These are phyloP conservation scores for Umbelopsis sp. DNA, from an alignment of 192 early-diverging fungal genomes.

Conservation along the genomic window DNA sequence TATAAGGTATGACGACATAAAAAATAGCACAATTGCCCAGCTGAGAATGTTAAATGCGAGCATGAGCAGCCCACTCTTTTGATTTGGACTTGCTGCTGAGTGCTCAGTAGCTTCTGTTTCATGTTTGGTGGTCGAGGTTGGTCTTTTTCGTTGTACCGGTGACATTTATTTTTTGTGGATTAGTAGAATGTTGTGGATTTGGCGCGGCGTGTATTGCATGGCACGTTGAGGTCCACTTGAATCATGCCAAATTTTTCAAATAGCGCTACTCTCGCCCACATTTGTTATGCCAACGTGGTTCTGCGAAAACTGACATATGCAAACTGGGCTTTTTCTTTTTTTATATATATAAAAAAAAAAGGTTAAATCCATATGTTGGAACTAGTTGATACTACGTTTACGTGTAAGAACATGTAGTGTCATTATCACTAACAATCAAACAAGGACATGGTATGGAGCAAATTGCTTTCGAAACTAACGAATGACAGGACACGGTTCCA, in stretches of 20 bases:
- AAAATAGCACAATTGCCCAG: constrained; percentile 42
- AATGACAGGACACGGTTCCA: background rate
- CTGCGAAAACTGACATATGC: no score
- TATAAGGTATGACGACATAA: constrained; percentile 64
- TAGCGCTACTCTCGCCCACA: no score
- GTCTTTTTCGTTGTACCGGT: background rate
- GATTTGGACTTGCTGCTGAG: background rate
- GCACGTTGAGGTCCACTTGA: no score
- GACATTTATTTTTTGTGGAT: background rate
- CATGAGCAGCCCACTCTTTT: background rate
- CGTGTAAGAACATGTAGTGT: background rate
- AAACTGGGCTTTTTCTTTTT: background rate
- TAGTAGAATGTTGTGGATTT: background rate
- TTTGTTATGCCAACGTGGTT: no score
- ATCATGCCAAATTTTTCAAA: no score
- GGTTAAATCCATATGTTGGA: background rate
- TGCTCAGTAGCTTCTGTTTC: background rate
- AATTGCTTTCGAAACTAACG: background rate
- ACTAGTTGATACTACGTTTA: background rate
- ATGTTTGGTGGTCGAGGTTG: background rate
- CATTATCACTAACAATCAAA: background rate
- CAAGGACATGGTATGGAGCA: background rate
- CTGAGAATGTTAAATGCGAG: constrained; percentile 3
- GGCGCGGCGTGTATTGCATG: no score
- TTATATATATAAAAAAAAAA: background rate